Base-by-base conservation (phyloP, 2,329 filamentous ascomycete species). In the Penicillium oxalicum region DNA sequence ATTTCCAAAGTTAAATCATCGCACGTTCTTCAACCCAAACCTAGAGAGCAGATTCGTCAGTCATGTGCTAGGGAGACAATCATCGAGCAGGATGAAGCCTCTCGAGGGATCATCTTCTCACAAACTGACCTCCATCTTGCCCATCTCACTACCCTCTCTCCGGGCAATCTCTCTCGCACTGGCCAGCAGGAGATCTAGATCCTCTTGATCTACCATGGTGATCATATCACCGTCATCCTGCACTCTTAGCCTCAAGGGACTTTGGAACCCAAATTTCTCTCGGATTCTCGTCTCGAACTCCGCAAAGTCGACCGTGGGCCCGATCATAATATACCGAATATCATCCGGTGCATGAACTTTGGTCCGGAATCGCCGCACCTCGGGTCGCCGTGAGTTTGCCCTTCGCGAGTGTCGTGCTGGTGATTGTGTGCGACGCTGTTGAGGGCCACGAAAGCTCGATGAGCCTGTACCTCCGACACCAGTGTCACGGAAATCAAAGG, bases 201-300 rank as follows among this genome's bases (percentile, higher is more conserved):
- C 93, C 63, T 98, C 93, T 69, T 96, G 88, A 68, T 98, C 93
- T 28, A 87, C 90, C 81, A 98, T 86, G 29, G 91, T 96, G 63
- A 98, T 94, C 87, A 96, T 91, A 63, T 97, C 91, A 3, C 86
- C 87, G 47, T 85, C 77, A 59, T 97, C 93, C 75, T 93, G 93
- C 70, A 96, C 85, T 77, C 91, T 94, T 74, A 96, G 91, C 49
- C 82, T 81, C 53, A 84, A 74, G 47, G 80, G 75, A 48, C 62
- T 60, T 32, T 60, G 63, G 54, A 96, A 76, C 11, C 80, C 84
- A 63, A 97, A 95, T 71, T 98, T 98, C 54, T 90, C 86, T 40
- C 86, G 80, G 50, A 98, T 87, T 51, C 84, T 83, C 53, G 85
- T 83, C 36, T 86, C 83, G 39, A 98, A 82, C 50, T 91, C 87